These are phyloP conservation scores for Wickerhamiella allomyrinae DNA, from an alignment of 805 yeast genomes.

Conservation along the genomic window DNA sequence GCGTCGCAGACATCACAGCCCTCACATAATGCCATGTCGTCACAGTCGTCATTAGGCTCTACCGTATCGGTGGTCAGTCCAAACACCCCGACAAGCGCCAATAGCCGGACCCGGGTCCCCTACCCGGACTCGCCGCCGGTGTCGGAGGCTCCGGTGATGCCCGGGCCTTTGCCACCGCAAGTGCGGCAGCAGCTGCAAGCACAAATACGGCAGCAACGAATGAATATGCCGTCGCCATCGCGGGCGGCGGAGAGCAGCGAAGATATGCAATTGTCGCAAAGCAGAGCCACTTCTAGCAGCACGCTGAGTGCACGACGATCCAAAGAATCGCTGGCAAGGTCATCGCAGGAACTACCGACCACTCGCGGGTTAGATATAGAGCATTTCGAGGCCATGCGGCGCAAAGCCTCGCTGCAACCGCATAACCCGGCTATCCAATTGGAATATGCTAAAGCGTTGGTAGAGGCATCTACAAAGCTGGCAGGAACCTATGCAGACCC, in stretches of 20 bases:
- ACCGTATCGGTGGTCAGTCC: too few relatives aligned
- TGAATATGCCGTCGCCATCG: background rate
- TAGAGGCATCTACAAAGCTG: slow-evolving; percentile 31
- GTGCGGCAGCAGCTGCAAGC: background rate
- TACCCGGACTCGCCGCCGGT: background rate
- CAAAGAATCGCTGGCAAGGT: background rate
- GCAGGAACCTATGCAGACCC: slow-evolving; percentile 27
- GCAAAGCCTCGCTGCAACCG: slow-evolving; percentile 21
- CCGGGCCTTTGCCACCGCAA: background rate
- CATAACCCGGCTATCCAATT: slow-evolving; percentile 39
- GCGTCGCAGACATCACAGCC: background rate
- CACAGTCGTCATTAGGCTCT: background rate
- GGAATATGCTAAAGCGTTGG: slow-evolving; percentile 44
- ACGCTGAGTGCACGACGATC: too few relatives aligned
- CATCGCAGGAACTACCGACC: slow-evolving; percentile 4
- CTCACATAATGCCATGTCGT: background rate
- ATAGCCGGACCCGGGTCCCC: background rate
- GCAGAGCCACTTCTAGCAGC: too few relatives aligned
- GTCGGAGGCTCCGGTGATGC: background rate
- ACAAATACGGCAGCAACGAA: background rate
- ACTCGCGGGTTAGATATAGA: slow-evolving; percentile 17
- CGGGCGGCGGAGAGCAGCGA: too few relatives aligned
- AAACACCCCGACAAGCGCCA: too few relatives aligned
- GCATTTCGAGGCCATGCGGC: slow-evolving; percentile 20
- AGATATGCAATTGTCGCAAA: too few relatives aligned